Evolutionary conservation across 768 basidiomycete genomes (phyloP).

Genomic region (Neoboletus subvelutipes): DNA sequence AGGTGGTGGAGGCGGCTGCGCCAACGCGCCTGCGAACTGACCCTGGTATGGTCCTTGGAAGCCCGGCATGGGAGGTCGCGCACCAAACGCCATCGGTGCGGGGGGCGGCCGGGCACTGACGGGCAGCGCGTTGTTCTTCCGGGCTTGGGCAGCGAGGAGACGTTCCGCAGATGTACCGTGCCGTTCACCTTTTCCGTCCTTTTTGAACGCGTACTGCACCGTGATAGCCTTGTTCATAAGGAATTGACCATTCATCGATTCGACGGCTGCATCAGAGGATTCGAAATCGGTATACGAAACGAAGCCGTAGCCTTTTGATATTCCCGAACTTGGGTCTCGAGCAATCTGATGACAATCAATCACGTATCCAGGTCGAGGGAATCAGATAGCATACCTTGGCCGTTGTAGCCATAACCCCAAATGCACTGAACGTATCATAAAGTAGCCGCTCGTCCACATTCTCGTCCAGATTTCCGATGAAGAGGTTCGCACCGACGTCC

Average conservation of each 20-base stretch:
- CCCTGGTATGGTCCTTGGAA: conserved; percentile 82
- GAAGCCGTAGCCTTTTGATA: conserved; percentile 96
- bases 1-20: conserved; percentile 77
- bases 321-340: conserved; percentile 78
- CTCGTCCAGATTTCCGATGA: conserved; percentile 93
- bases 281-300: conserved; percentile 98
- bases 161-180: conserved; percentile 98
- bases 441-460: conserved; percentile 91
- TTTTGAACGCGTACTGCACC: conserved; percentile 99
- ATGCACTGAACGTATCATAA: conserved; percentile 94
- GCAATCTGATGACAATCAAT: conserved; percentile 63
- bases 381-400: conserved; percentile 58
- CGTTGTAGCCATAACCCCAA: conserved; percentile 89
- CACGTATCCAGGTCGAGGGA: not conserved
- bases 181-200: conserved; percentile 97
- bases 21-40: conserved; percentile 90
- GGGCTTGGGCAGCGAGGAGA: conserved; percentile 90
- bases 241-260: conserved; percentile 97
- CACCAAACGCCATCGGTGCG: conserved; percentile 70
- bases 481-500: conserved; percentile 96
- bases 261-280: conserved; percentile 92
- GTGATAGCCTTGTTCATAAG: conserved; percentile 98
- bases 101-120: conserved; percentile 74
- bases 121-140: conserved; percentile 91
- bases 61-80: conserved; percentile 63